Evolutionary conservation across 176 grass and related monocot species (phyloP), one percentile per base, ranked within the genome.

Genomic region (Triticum timopheevii): DNA sequence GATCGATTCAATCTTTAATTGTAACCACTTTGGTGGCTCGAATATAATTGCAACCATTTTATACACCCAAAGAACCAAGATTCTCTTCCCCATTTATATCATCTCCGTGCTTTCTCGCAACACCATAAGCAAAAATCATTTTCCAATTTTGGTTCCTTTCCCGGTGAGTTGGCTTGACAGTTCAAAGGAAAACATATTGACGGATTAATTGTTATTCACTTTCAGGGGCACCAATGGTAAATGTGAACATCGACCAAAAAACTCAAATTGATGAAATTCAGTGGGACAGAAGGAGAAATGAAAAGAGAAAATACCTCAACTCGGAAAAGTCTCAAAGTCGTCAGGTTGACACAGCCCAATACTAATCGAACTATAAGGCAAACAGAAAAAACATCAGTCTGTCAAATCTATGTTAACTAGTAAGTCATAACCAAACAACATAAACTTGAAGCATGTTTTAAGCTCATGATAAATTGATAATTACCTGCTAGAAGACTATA

Each of bases 401-500:
- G 11, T 62, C 20, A 65, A 88, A 93, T 65, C 42, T 79, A 54
- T 35, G 38, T 61, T 70, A 80, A 76, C 15, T 23, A 75, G 52
- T 25, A 87, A 85, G 35, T 28, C 58, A 79, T 68, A 79, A 75
- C 11, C 28, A 84, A 64, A 78, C 54, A 72, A 56, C 38, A 89
- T 83, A 71, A 87, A 44, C 16, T 71, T 25, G 69, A 61, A 73
- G n/a, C 42, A 77, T 82, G 28, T 47, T 49, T 24, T 20, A 50
- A 62, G 63, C 13, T 68, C 47, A 76, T 67, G 5, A 59, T 59
- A 59, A 59, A 59, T 59, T 59, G 20, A 34, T 8, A 89, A 30
- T 68, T 82, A 96, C 94, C 97, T 92, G 87, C 85, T 47, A 96
- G 78, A 81, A 99, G 97, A 82, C 89, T 73, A 86, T 94, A 96